phyloP scores from a whole-genome alignment of 306 rosid genomes.

The Castanospermum australe region DNA sequence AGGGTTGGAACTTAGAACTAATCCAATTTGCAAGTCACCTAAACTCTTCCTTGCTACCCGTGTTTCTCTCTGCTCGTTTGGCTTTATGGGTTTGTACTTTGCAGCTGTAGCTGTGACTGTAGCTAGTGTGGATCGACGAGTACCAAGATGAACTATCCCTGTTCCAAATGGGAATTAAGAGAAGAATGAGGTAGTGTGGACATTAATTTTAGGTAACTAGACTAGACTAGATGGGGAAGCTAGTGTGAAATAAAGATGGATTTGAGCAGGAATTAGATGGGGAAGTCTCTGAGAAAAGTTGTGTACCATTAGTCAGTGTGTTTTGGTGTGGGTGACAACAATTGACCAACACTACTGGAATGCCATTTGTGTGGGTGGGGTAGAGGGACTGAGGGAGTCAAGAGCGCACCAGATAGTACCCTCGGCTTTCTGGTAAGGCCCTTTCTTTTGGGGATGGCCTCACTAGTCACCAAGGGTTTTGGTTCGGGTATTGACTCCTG shows the following conservation, averaged over 20 bases:
- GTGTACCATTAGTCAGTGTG: slow-evolving; percentile 15
- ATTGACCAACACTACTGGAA: slow-evolving; percentile 7
- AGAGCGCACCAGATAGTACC: slow-evolving; percentile 97
- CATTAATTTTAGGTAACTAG: not conserved
- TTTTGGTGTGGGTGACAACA: slow-evolving; percentile 14
- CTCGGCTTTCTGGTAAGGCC: slow-evolving; percentile 50
- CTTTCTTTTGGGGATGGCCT: not conserved
- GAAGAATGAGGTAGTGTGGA: not conserved
- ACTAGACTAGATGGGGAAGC: not conserved
- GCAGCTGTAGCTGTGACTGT: too few species aligned
- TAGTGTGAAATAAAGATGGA: slow-evolving; percentile 24
- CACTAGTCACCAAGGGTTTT: slow-evolving; percentile 59
- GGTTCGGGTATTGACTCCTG: slow-evolving; percentile 99
- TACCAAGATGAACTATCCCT: not conserved
- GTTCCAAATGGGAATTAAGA: too few species aligned
- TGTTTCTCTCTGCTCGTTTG: not conserved
- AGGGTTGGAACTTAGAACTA: too few species aligned
- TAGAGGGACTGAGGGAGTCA: slow-evolving; percentile 81
- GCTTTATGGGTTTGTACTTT: not conserved
- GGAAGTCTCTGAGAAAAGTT: not conserved
- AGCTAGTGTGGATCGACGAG: not conserved
- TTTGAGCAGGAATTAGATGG: not conserved
- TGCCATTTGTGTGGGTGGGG: slow-evolving; percentile 13
- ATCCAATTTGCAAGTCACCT: not conserved
- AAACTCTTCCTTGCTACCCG: not conserved